Evolutionary conservation across 768 basidiomycete species (phyloP).

Genomic region (Lactarius sp.): DNA sequence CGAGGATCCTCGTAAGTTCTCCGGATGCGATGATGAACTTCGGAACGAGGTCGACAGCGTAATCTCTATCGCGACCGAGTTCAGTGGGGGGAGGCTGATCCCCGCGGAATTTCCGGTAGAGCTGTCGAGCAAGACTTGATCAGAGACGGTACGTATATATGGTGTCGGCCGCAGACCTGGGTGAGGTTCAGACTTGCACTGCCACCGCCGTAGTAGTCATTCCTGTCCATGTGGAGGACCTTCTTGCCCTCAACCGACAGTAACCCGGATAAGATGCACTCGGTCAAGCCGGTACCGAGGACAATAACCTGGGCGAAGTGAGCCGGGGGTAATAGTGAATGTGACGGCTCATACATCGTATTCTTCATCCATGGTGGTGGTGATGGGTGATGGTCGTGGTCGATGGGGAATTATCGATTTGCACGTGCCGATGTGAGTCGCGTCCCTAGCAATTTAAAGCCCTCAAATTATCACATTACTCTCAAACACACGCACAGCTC

Average conservation of each 20-base stretch:
- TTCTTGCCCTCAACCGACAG: constrained; percentile 99
- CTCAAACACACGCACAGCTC: neutral
- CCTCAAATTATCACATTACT: constrained; percentile 1
- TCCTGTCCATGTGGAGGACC: constrained; percentile 97
- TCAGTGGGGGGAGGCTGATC: constrained; percentile 70
- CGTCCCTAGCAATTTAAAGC: neutral
- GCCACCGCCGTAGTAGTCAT: constrained; percentile 98
- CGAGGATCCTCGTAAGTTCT: constrained; percentile 95
- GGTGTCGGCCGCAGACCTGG: constrained; percentile 54
- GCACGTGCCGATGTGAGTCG: constrained; percentile 16
- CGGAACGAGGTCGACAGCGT: constrained; percentile 95
- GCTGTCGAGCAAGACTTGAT: constrained; percentile 41
- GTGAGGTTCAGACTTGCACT: constrained; percentile 96
- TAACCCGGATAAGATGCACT: constrained; percentile 96
- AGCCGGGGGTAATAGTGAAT: neutral
- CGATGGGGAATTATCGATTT: constrained; percentile 17
- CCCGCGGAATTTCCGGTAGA: constrained; percentile 92
- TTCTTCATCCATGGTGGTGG: constrained; percentile 87
- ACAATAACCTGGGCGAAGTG: constrained; percentile 62
- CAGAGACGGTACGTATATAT: constrained; percentile 19
- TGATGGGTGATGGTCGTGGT: constrained; percentile 29
- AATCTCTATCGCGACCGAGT: constrained; percentile 95
- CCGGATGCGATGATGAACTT: constrained; percentile 99
- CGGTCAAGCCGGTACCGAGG: constrained; percentile 94
- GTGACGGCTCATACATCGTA: constrained; percentile 67